Percentiles rank a stretch among this genome's conserved stretches.
These are phyloP conservation scores for Trichocomaceae sp. DNA, from an alignment of 2,329 filamentous ascomycete species.

Conservation along the genomic window DNA sequence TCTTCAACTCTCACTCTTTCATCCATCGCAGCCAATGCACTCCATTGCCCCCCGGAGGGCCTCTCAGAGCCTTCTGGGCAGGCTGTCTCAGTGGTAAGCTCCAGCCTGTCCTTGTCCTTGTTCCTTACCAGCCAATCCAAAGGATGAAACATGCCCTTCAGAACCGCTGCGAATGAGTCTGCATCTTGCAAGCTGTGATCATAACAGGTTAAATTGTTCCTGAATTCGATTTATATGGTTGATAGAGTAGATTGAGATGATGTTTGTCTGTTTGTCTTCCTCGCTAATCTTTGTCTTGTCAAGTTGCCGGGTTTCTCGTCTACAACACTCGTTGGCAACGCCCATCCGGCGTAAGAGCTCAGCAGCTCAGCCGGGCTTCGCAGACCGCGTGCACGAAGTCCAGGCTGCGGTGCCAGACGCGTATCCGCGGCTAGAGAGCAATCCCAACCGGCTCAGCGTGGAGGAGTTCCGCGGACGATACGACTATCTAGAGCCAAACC, in stretches of 20 bases:
- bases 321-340: background rate
- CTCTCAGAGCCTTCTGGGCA: constrained; percentile 26
- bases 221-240: background rate
- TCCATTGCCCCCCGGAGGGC: constrained; percentile 32
- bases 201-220: constrained; percentile 16
- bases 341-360: constrained; percentile 21
- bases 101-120: constrained; percentile 4
- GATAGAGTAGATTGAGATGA: background rate
- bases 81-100: constrained; percentile 27
- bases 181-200: constrained; percentile 40
- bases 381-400: constrained; percentile 34
- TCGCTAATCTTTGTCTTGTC: background rate
- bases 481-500: constrained; percentile 29
- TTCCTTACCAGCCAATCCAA: background rate
- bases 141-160: constrained; percentile 45
- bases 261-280: background rate
- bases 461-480: constrained; percentile 35
- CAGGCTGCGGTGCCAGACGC: constrained; percentile 28
- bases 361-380: constrained; percentile 29
- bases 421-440: constrained; percentile 33
- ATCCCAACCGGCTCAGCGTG: constrained; percentile 27
- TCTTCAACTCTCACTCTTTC: background rate
- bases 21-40: constrained; percentile 26
- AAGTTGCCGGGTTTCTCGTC: background rate
- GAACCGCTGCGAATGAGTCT: constrained; percentile 65